phyloP scores from a whole-genome alignment of 345 rosid species.

The Rubroshorea leprosula region DNA sequence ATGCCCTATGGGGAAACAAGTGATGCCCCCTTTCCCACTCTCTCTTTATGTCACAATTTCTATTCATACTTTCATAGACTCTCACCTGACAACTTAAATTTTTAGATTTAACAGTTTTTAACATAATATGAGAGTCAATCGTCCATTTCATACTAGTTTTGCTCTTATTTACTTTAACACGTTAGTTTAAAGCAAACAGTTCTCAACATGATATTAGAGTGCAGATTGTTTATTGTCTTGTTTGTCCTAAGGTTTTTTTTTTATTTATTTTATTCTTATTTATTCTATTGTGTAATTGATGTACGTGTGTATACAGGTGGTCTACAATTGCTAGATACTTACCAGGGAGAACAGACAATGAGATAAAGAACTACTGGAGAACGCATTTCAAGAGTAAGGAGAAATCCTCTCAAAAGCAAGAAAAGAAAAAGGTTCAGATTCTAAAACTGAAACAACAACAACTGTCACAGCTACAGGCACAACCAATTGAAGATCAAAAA shows the following conservation, averaged over 20 bases:
- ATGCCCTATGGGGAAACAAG: slow-evolving; percentile 91
- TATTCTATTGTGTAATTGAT: not conserved
- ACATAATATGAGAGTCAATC: too few relatives aligned
- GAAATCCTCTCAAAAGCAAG: slow-evolving; percentile 27
- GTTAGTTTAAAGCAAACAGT: too few relatives aligned
- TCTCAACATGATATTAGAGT: too few relatives aligned
- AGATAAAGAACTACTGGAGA: slow-evolving; percentile 95
- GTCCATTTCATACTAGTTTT: too few relatives aligned
- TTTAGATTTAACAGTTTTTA: too few relatives aligned
- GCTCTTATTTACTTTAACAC: too few relatives aligned
- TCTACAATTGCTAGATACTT: slow-evolving; percentile 85
- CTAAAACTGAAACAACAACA: slow-evolving; percentile 20
- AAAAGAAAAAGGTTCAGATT: slow-evolving; percentile 27
- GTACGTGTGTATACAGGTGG: slow-evolving; percentile 43
- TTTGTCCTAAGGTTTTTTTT: not conserved
- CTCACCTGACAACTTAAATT: too few relatives aligned
- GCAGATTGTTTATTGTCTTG: too few relatives aligned
- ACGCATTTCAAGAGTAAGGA: slow-evolving; percentile 73
- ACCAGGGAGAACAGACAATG: slow-evolving; percentile 91
- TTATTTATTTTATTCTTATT: not conserved
- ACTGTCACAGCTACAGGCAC: slow-evolving; percentile 14
- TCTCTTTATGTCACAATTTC: too few relatives aligned
- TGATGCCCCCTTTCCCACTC: slow-evolving; percentile 11
- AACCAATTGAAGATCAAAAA: slow-evolving; percentile 12
- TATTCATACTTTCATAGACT: too few relatives aligned